Evolutionary conservation across 1,284 basidiomycete species (phyloP).

Genomic region (Peniophora sp.): DNA sequence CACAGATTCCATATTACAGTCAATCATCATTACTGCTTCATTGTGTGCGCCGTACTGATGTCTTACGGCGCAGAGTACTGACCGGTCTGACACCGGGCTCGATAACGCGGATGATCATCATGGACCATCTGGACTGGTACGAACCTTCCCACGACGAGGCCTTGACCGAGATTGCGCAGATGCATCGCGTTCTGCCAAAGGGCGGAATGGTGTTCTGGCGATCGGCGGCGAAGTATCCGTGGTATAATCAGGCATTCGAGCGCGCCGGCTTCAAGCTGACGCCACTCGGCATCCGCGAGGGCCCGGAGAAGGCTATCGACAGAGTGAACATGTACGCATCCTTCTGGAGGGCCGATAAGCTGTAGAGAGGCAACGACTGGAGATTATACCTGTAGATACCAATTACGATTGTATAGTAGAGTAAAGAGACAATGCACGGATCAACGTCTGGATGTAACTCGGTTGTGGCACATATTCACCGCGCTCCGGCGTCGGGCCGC

Average conservation of each 20-base stretch:
- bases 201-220: conserved; percentile 69
- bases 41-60: background rate
- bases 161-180: conserved; percentile 56
- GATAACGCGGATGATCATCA: conserved; percentile 63
- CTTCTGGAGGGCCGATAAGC: conserved; percentile 3
- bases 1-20: conserved; percentile 76
- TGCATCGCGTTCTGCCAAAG: conserved; percentile 50
- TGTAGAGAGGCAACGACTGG: background rate
- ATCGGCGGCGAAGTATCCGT: conserved; percentile 63
- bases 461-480: background rate
- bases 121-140: conserved; percentile 83
- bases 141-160: conserved; percentile 49
- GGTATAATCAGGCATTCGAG: conserved; percentile 61
- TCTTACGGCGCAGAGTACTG: conserved; percentile 35
- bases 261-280: conserved; percentile 39
- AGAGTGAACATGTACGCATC: conserved; percentile 48
- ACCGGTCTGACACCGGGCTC: conserved; percentile 44
- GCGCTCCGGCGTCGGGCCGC: no score
- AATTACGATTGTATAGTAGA: background rate
- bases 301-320: conserved; percentile 42
- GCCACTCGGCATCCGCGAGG: conserved; percentile 34
- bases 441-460: background rate
- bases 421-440: background rate
- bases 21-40: conserved; percentile 17
- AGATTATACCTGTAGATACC: background rate